Evolutionary conservation across 2,329 filamentous ascomycete genomes (phyloP).

Genomic region (Fusarium sterilihyphosum): DNA sequence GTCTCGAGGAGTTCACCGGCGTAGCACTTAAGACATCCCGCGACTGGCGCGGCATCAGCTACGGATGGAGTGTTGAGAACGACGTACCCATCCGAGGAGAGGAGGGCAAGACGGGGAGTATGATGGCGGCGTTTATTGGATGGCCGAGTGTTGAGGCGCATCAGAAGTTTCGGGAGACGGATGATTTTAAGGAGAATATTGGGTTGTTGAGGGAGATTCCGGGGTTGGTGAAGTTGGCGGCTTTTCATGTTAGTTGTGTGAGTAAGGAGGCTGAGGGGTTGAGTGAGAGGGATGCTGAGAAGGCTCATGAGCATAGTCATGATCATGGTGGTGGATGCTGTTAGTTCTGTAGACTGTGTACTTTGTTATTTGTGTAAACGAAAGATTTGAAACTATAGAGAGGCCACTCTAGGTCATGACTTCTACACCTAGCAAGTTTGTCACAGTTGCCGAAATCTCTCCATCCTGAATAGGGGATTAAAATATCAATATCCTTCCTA

Average conservation of each 20-base stretch:
- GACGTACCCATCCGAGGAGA: conserved; percentile 46
- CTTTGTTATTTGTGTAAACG: rapidly evolving
- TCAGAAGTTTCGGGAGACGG: conserved; percentile 47
- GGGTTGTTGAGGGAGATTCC: conserved; percentile 37
- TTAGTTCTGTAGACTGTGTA: background rate
- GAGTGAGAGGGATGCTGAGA: conserved; percentile 12
- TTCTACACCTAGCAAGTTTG: background rate
- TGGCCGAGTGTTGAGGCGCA: conserved; percentile 54
- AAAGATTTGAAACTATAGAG: too few relatives aligned
- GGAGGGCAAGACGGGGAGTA: conserved; percentile 38
- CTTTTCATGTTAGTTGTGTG: conserved; percentile 37
- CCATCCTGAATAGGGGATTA: rapidly evolving
- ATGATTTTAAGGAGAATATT: conserved; percentile 49
- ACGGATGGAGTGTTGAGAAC: conserved; percentile 47
- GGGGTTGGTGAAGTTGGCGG: conserved; percentile 30
- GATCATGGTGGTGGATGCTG: conserved; percentile 25
- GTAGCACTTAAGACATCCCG: conserved; percentile 29
- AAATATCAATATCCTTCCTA: background rate
- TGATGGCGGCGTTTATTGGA: conserved; percentile 46
- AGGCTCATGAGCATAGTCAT: conserved; percentile 26
- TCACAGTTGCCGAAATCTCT: background rate
- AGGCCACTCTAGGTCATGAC: background rate
- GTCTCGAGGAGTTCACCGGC: conserved; percentile 27
- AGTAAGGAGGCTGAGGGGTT: conserved; percentile 23
- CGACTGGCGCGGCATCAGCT: conserved; percentile 39